Evolutionary conservation across 2,329 filamentous ascomycete species (phyloP), one percentile per base, ranked within the genome.

Genomic region (Periconia sp.): DNA sequence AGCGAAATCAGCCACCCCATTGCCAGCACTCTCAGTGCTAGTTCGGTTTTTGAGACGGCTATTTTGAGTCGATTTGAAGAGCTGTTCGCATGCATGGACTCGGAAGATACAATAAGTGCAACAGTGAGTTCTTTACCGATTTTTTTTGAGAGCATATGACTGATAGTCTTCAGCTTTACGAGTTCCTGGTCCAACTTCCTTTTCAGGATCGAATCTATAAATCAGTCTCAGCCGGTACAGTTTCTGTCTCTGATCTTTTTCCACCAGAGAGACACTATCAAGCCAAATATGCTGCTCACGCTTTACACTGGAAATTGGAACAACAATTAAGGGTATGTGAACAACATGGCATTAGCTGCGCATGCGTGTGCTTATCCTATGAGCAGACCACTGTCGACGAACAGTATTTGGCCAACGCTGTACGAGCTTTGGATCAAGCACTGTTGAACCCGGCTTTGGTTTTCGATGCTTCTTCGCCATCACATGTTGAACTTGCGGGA

Each of bases 11-110:
- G 57, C n/a, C 63, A 60, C 19, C 61, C 61, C 1, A 43, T 64
- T 5, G 48, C 56, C 8, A 56, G 60, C n/a, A 48, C 50, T n/a
- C 55, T 50, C 31, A 50, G 56, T 23, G 58, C 52, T 68, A 79
- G 23, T 62, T 77, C 57, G 66, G 78, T 81, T 1, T 80, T 97
- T 2, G 91, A 97, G 68, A 81, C 84, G 13, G 90, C 93, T 63
- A 86, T 97, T 19, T 77, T 94, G 61, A 82, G 86, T 53, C 90
- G 95, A 71, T 96, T 96, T 65, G 83, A 90, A 50, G 86, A 93
- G 56, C 76, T 99, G 20, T 96, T 94, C 81, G 83, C 85, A 42
- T 89, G 93, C 64, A 80, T 97, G 50, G 85, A 86, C 58, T 83
- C 92, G 75, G 83, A 90, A 43, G 86, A 92, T 53, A 49, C 51